Evolutionary conservation across 2,329 filamentous ascomycete genomes (phyloP).

Genomic region (Arthrobotrys sphaeroides): DNA sequence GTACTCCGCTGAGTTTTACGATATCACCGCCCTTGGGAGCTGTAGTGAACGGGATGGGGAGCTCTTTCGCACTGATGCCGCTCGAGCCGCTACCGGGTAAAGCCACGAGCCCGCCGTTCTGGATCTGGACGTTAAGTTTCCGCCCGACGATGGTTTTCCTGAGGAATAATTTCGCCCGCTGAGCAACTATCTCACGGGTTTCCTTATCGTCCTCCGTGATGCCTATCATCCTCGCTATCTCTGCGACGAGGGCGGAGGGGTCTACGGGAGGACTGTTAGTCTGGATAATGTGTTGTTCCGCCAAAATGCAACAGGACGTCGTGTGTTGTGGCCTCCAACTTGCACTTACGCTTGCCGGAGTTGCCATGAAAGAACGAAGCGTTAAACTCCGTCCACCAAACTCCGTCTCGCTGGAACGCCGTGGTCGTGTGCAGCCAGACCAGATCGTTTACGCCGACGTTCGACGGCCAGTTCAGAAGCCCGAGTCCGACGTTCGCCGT

Average conservation of each 20-base stretch:
- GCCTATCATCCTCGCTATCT: constrained; percentile 31
- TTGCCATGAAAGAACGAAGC: constrained; percentile 45
- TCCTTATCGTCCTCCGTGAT: constrained; percentile 44
- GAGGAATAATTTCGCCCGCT: constrained; percentile 30
- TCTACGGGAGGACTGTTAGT: not conserved
- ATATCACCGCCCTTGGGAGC: constrained; percentile 6
- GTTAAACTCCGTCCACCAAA: constrained; percentile 46
- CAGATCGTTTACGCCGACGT: constrained; percentile 31
- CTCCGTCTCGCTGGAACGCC: constrained; percentile 23
- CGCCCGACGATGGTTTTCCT: constrained; percentile 42
- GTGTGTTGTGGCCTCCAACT: constrained; percentile 15
- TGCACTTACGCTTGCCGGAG: constrained; percentile 31
- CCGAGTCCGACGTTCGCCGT: constrained; percentile 42
- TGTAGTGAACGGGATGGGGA: constrained; percentile 10
- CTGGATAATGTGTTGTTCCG: not conserved
- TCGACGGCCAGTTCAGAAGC: constrained; percentile 40
- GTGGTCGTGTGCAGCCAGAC: constrained; percentile 51
- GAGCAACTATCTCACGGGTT: constrained; percentile 28
- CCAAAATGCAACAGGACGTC: not conserved
- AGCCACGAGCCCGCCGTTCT: constrained; percentile 27
- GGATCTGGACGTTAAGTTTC: constrained; percentile 26
- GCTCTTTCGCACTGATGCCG: constrained; percentile 42
- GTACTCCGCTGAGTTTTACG: constrained; percentile 36
- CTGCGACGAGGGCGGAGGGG: constrained; percentile 36
- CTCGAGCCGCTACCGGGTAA: constrained; percentile 36